These are phyloP conservation scores for Marchantia paleacea DNA, from an alignment of 225 moss, liverwort and hornwort genomes.

Conservation along the genomic window DNA sequence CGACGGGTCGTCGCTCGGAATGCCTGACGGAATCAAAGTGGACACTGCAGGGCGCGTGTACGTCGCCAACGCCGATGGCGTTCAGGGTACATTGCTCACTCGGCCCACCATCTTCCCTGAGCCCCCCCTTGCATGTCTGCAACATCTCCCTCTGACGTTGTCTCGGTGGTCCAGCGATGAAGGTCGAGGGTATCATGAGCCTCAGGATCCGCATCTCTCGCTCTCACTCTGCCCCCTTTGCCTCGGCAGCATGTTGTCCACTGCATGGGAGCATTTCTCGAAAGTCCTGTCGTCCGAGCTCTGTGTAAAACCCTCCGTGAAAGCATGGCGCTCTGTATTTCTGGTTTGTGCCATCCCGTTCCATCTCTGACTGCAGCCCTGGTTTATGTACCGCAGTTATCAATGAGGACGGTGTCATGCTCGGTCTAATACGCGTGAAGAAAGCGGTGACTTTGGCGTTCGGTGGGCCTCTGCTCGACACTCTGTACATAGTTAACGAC, in stretches of 20 bases:
- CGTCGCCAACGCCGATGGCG: slow-evolving; percentile 35
- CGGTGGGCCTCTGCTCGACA: slow-evolving; percentile 46
- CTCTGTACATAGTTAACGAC: slow-evolving; percentile 48
- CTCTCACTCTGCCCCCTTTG: too few relatives aligned
- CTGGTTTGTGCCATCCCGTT: background rate
- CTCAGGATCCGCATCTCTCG: too few relatives aligned
- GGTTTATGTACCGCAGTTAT: slow-evolving; percentile 39
- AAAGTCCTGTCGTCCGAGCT: too few relatives aligned
- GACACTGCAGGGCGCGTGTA: slow-evolving; percentile 56
- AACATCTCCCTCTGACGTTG: too few relatives aligned
- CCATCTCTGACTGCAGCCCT: background rate
- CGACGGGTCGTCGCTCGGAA: slow-evolving; percentile 38
- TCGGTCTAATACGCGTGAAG: slow-evolving; percentile 53
- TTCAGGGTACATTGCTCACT: slow-evolving; percentile 43
- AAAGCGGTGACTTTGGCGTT: slow-evolving; percentile 49
- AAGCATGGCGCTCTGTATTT: too few relatives aligned
- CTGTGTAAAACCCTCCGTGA: too few relatives aligned
- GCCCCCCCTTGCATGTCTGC: too few relatives aligned
- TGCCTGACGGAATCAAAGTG: slow-evolving; percentile 52
- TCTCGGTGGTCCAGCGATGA: too few relatives aligned
- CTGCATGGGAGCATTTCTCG: too few relatives aligned
- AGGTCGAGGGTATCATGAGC: too few relatives aligned
- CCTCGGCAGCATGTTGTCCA: too few relatives aligned
- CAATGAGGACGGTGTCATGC: slow-evolving; percentile 35
- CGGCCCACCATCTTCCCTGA: too few relatives aligned